Conservation (phyloP, 441 rosid genomes). For the Corymbia citriodora region DNA sequence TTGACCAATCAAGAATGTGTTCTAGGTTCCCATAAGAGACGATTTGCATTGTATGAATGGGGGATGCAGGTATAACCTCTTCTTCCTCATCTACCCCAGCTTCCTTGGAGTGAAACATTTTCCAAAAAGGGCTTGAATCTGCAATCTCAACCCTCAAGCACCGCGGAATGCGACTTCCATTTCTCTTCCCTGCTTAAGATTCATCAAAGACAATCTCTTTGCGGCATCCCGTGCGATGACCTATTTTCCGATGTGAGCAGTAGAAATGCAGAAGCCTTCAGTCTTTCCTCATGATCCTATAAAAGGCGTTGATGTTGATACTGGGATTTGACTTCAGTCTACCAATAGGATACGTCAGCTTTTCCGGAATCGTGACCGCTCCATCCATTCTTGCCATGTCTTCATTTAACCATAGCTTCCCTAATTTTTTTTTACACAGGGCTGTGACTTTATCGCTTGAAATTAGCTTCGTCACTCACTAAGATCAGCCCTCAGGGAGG, state of each 20-base stretch:
- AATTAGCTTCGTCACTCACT: neutral
- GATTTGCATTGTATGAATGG: neutral
- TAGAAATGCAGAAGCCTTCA: neutral
- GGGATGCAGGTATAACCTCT: neutral
- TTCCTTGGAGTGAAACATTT: neutral
- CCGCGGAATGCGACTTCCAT: neutral
- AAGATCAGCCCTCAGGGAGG: neutral
- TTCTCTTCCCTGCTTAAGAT: neutral
- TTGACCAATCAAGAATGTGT: neutral
- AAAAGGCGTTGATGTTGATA: neutral
- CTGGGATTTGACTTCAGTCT: neutral
- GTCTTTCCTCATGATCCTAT: neutral
- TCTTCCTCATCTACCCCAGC: neutral
- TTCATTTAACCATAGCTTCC: neutral
- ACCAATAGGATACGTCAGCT: neutral
- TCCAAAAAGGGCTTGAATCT: neutral
- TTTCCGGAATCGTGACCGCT: neutral
- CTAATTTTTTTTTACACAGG: neutral
- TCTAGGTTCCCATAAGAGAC: neutral
- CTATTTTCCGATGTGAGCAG: neutral
- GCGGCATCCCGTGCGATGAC: neutral
- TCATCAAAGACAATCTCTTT: neutral
- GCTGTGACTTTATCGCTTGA: neutral
- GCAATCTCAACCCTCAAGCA: neutral
- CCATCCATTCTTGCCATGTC: neutral